Percentiles rank a stretch among this genome's conserved stretches.
Conservation (phyloP, 1,284 basidiomycete species). For the Sanghuangporus weigelae region DNA sequence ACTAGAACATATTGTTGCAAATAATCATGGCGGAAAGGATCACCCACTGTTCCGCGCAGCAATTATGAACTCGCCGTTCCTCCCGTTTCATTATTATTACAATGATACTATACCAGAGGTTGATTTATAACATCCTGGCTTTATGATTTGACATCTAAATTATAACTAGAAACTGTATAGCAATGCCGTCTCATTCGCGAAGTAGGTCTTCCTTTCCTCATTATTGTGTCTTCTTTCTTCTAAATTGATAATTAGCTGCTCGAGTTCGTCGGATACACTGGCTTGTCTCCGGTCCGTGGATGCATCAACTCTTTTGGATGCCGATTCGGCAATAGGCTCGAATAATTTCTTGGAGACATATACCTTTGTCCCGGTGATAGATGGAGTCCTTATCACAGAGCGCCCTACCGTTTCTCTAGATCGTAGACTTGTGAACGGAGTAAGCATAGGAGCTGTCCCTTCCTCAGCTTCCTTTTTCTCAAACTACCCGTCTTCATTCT, state of each 20-base stretch:
- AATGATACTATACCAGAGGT: not conserved
- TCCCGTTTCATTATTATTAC: not conserved
- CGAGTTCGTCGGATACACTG: not conserved
- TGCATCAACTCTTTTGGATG: not conserved
- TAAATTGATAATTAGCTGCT: not conserved
- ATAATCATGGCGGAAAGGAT: not conserved
- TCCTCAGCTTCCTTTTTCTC: not conserved
- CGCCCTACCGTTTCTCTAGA: not conserved
- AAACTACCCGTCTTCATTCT: not conserved
- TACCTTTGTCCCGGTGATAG: not conserved
- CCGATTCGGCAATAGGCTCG: not conserved
- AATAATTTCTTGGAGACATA: not conserved
- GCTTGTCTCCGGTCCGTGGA: not conserved
- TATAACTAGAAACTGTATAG: not conserved
- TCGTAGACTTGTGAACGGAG: not conserved
- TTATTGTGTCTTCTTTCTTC: not conserved
- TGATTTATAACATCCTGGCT: not conserved
- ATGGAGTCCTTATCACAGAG: not conserved
- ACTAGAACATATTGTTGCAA: not conserved
- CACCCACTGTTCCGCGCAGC: not conserved
- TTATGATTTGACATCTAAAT: not conserved
- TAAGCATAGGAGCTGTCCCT: not conserved
- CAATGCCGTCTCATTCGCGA: not conserved
- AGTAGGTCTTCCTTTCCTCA: not conserved
- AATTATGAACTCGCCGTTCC: not conserved